A percentile compares a stretch with the other conserved stretches of the same genome.
Evolutionary conservation across 2,329 filamentous ascomycete species (phyloP).

Genomic region (Colletotrichum chrysophilum): DNA sequence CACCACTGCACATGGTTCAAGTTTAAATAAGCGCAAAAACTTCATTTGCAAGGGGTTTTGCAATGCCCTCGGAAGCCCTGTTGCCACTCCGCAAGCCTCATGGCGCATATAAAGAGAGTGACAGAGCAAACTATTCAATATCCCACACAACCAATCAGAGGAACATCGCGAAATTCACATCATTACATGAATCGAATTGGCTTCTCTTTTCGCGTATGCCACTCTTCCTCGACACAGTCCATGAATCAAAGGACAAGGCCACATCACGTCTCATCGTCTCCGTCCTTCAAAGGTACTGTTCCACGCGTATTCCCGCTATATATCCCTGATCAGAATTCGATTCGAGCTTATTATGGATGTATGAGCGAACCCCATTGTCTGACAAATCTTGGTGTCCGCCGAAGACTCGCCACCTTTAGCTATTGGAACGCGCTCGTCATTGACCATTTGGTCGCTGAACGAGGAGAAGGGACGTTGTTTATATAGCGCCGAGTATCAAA

Average conservation of each 20-base stretch:
- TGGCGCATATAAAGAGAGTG: neutral
- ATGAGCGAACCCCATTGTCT: neutral
- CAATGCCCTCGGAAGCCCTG: neutral
- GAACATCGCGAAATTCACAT: neutral
- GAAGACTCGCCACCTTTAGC: neutral
- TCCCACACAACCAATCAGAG: neutral
- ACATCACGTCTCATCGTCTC: neutral
- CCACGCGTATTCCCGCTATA: neutral
- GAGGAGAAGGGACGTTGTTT: neutral
- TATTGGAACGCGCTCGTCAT: neutral
- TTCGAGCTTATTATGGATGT: neutral
- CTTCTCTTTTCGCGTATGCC: neutral
- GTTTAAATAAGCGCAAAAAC: neutral
- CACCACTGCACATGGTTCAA: neutral
- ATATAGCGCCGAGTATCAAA: accelerated
- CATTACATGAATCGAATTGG: neutral
- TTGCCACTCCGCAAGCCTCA: neutral
- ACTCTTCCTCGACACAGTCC: neutral
- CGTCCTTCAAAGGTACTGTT: neutral
- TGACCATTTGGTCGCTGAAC: neutral
- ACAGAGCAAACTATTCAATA: neutral
- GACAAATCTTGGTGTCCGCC: neutral
- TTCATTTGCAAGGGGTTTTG: neutral
- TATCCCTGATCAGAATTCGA: too few relatives aligned
- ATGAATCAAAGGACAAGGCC: neutral